Evolutionary conservation across 2,329 filamentous ascomycete genomes (phyloP).

Genomic region (Scedosporium minutisporum): DNA sequence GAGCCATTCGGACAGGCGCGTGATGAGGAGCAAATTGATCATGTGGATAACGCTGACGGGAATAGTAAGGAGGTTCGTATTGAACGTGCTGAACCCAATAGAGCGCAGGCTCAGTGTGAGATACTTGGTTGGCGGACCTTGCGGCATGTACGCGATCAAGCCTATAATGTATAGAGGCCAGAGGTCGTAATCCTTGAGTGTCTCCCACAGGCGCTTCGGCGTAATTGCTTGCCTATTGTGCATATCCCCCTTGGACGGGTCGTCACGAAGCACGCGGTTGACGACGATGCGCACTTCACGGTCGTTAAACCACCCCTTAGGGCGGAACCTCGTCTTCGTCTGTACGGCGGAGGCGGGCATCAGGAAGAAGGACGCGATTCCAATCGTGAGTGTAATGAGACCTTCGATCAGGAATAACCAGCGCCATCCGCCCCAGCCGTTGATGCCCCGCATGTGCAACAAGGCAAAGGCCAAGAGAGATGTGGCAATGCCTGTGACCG

Average conservation of each 20-base stretch:
- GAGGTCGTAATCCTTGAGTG: constrained; percentile 42
- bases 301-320: constrained; percentile 46
- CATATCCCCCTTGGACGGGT: constrained; percentile 47
- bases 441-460: constrained; percentile 38
- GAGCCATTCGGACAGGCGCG: constrained; percentile 33
- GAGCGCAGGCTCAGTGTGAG: constrained; percentile 40
- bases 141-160: constrained; percentile 28
- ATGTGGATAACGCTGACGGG: constrained; percentile 24
- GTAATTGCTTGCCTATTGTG: constrained; percentile 48
- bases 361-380: constrained; percentile 41
- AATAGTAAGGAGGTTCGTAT: constrained; percentile 48
- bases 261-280: constrained; percentile 46
- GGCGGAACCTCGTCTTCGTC: constrained; percentile 43
- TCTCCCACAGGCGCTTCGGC: constrained; percentile 33
- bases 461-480: constrained; percentile 33
- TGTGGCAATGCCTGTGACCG: background rate
- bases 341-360: constrained; percentile 44
- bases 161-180: constrained; percentile 44
- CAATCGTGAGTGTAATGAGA: constrained; percentile 34
- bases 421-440: constrained; percentile 42
- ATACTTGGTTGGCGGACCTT: constrained; percentile 19
- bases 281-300: constrained; percentile 47
- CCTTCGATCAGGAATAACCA: constrained; percentile 46
- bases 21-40: constrained; percentile 34
- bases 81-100: constrained; percentile 39